Base-by-base conservation (phyloP, 2,329 filamentous ascomycete species). In the Talaromyces sp. region DNA sequence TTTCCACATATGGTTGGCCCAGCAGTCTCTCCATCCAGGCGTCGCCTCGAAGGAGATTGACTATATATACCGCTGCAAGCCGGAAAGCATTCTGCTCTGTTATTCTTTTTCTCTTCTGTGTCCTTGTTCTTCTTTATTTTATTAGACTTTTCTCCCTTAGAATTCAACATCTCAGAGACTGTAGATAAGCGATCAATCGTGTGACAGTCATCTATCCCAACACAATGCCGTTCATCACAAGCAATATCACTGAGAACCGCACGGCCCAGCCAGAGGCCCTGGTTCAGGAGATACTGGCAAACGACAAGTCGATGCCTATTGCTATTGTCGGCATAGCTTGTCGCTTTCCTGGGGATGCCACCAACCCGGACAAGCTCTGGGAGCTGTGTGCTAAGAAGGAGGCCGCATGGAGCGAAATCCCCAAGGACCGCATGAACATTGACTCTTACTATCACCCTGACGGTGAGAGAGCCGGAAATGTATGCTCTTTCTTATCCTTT, bases 371-470 rank as follows among this genome's bases (percentile, higher is more conserved):
- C 26, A 51, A 59, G 21, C 51, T 63, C 21, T 63, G 59, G 59
- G 55, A 51, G 5, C 58, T 66, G 66, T 27, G 64, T 62, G 26
- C 32, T 14, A 50, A 62, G 11, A 60, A 55, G 7, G 24, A 59
- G 10, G 59, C 64, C 27, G 49, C 63, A 11, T 21, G 13, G 4
- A 38, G 11, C 3, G 6, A 29, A 11, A 26, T 58, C 9, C 31
- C 38, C 8, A 24, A 53, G n/a, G 38, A 50, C 13, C 60, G 60
- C 5, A 59, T 62, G 41, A 52, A 49, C 29, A 50, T 31, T 19
- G 27, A 55, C 3, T 29, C 41, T 4, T 59, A 51, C 43, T 59
- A 57, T 46, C 60, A 62, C 21, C 27, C 41, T 7, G 29, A 59
- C 24, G 27, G 38, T n/a, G n/a, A n/a, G 13, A 14, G 49, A 51